Conservation (phyloP, 108 stramenopile species). For the Nitzschia palea region DNA sequence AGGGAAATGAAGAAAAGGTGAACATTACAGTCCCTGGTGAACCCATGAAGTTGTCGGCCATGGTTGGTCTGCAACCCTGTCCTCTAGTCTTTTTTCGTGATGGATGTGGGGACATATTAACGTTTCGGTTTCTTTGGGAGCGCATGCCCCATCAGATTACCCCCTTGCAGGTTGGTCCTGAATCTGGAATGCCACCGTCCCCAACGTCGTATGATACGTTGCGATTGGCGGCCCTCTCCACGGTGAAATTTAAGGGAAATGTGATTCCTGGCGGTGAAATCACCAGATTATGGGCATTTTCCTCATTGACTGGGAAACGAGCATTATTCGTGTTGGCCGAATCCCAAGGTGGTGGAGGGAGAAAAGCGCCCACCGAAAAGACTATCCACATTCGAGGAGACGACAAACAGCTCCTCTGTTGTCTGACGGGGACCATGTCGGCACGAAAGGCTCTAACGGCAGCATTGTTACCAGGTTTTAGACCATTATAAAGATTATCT, state of each 20-base stretch:
- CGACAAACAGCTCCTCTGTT: conserved; percentile 33
- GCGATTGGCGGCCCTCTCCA: conserved; percentile 34
- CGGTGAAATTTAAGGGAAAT: conserved; percentile 34
- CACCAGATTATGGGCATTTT: conserved; percentile 50
- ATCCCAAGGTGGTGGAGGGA: conserved; percentile 18
- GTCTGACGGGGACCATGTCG: conserved; percentile 25
- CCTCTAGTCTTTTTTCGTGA: conserved; percentile 75
- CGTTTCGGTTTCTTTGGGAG: conserved; percentile 75
- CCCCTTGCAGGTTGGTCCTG: conserved; percentile 26
- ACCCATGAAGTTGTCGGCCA: conserved; percentile 51
- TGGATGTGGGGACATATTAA: conserved; percentile 53
- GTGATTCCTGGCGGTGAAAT: conserved; percentile 35
- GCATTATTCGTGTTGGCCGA: conserved; percentile 38
- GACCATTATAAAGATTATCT: conserved; percentile 9
- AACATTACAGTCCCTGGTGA: conserved; percentile 57
- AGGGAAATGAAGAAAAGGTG: conserved; percentile 41
- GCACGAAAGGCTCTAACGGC: conserved; percentile 26
- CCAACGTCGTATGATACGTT: background rate
- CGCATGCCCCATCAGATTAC: conserved; percentile 44
- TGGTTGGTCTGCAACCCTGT: conserved; percentile 70
- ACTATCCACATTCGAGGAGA: conserved; percentile 43
- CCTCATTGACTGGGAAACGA: conserved; percentile 33
- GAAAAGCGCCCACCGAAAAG: background rate
- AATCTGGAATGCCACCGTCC: background rate
- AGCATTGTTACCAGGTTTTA: conserved; percentile 26